Evolutionary conservation across 768 basidiomycete species (phyloP).

Genomic region (Scleroderma citrinum): DNA sequence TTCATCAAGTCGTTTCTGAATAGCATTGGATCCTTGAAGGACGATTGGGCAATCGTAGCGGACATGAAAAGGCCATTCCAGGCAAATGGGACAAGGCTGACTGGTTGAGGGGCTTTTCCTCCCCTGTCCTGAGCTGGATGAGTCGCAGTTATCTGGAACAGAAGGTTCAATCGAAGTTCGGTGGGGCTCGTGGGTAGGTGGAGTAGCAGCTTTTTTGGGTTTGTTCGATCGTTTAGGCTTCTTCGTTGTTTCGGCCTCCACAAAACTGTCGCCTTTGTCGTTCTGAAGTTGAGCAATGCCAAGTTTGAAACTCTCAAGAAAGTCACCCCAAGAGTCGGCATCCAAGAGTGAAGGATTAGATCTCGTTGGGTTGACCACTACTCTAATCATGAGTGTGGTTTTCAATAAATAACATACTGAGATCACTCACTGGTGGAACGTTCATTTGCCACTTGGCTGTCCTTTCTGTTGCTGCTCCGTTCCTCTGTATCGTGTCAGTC

Average conservation of each 20-base stretch:
- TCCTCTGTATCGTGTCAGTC: constrained; percentile 7
- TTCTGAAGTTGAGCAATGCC: not conserved
- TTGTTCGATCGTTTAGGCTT: not conserved
- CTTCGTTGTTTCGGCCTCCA: not conserved
- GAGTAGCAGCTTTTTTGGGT: not conserved
- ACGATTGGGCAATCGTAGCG: constrained; percentile 47
- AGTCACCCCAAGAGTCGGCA: constrained; percentile 16
- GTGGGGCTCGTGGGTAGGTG: not conserved
- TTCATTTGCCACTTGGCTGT: not conserved
- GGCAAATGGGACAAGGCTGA: constrained; percentile 41
- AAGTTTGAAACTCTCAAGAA: constrained; percentile 2
- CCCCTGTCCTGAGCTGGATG: too few relatives aligned
- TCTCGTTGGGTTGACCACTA: constrained; percentile 14
- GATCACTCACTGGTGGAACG: constrained; percentile 11
- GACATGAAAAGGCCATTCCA: constrained; percentile 38
- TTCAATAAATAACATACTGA: constrained; percentile 2
- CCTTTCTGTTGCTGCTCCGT: constrained; percentile 1
- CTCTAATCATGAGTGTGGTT: constrained; percentile 17
- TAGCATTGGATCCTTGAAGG: constrained; percentile 34
- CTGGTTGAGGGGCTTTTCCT: constrained; percentile 1
- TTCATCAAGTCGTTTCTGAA: constrained; percentile 42
- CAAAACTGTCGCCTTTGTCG: not conserved
- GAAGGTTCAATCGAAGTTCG: not conserved
- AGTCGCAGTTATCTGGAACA: not conserved
- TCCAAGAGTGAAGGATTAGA: constrained; percentile 12